These are phyloP conservation scores for Sicyos edulis DNA, from an alignment of 306 rosid species.

Conservation along the genomic window DNA sequence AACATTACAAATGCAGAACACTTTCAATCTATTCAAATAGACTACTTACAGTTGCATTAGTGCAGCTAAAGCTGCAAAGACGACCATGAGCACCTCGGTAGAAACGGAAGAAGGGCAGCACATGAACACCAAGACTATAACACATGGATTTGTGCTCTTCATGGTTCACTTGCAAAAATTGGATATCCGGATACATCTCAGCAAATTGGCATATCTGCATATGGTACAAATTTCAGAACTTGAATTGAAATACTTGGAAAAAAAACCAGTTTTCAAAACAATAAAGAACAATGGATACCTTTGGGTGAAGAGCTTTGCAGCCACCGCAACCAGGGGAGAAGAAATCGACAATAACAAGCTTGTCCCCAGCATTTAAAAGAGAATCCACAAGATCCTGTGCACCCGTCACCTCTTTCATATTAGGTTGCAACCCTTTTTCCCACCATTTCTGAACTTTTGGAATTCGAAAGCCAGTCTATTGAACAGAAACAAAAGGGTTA, in stretches of 20 bases:
- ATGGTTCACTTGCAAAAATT: slow-evolving; percentile 70
- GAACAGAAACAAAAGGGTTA: slow-evolving; percentile 6
- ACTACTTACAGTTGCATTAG: slow-evolving; percentile 78
- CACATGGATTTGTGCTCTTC: slow-evolving; percentile 84
- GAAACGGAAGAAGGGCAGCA: slow-evolving; percentile 84
- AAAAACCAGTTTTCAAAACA: background rate
- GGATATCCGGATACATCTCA: slow-evolving; percentile 75
- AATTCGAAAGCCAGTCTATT: slow-evolving; percentile 39
- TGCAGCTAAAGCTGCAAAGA: slow-evolving; percentile 86
- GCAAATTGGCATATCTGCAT: slow-evolving; percentile 75
- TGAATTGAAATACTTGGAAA: background rate
- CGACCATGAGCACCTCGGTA: slow-evolving; percentile 92
- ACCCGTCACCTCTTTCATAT: slow-evolving; percentile 65
- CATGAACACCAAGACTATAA: slow-evolving; percentile 81
- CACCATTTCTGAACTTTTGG: slow-evolving; percentile 83
- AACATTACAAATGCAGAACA: background rate
- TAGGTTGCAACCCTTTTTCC: slow-evolving; percentile 74
- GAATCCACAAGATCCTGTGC: slow-evolving; percentile 79
- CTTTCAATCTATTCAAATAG: slow-evolving; percentile 6
- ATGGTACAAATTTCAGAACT: background rate
- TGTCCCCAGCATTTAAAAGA: slow-evolving; percentile 63
- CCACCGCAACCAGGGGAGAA: slow-evolving; percentile 97
- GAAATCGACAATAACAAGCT: slow-evolving; percentile 70
- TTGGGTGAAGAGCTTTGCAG: slow-evolving; percentile 91
- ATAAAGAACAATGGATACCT: slow-evolving; percentile 35